Evolutionary conservation across 1,139 yeast species (phyloP), one percentile per base, ranked within the genome.

Genomic region (Geotrichum candidum): DNA sequence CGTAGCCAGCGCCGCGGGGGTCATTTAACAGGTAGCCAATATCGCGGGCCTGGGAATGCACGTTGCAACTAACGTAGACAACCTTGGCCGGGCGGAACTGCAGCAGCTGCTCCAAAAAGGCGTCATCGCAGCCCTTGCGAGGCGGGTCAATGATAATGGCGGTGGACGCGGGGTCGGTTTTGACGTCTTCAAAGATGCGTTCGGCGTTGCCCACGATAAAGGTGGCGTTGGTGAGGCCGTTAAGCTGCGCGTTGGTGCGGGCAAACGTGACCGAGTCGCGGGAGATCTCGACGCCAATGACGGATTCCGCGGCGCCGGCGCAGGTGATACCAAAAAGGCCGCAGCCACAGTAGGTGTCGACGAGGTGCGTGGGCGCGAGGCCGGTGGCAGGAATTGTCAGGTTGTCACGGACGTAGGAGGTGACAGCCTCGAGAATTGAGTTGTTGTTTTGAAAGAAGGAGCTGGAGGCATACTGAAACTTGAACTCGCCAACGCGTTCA

Each of bases 271-370:
- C 96, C 60, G 96, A 87, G 68, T 91, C 96, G 31, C 94, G 94
- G 59, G 96, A 86, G 11, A 94, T 92, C 74, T 94, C 99, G 31
- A 94, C 99, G 41, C 99, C 99, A 66, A 90, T 84, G 1, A 91
- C 96, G 67, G 82, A 82, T 54, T 88, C 86, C 15, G 91, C 96
- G 53, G 88, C 86, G 27, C 82, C 76, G 29, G 96, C 86, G 69
- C 96, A 88, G 7, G 97, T 85, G 61, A 94, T 87, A 63, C 96
- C 88, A 74, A 94, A 94, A 58, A 94, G 78, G 0, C 99, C 99
- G 2, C 97, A 90, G 2, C 99, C 99, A 79, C 99, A 94, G 76
- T 94, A 94, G 0, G 99, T 97, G 74, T 94, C 99, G 33, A 94
- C 97, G 61, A 94, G 78, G 73, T 86, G 91, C 66, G 74, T 80